These are phyloP conservation scores for Podaxis sp. DNA, from an alignment of 768 basidiomycete genomes.

Conservation along the genomic window DNA sequence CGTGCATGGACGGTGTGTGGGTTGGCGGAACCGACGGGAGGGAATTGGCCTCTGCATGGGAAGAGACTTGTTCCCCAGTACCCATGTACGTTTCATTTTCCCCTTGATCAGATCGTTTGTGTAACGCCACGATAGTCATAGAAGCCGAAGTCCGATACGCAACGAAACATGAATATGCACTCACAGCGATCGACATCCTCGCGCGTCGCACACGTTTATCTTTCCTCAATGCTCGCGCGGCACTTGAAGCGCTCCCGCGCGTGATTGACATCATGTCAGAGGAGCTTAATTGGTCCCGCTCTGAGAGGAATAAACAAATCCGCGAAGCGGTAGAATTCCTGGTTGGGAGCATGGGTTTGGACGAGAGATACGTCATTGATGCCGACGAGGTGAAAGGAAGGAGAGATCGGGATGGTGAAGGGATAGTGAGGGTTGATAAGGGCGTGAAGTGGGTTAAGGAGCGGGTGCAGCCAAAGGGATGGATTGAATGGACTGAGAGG, in stretches of 20 bases:
- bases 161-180: conserved; percentile 85
- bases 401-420: not conserved
- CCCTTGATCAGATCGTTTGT: not conserved
- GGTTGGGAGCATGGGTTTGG: conserved; percentile 83
- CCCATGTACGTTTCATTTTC: conserved; percentile 54
- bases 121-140: conserved; percentile 50
- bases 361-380: conserved; percentile 44
- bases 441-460: conserved; percentile 24
- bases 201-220: conserved; percentile 88
- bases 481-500: conserved; percentile 20
- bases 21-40: conserved; percentile 74
- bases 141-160: conserved; percentile 94
- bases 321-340: conserved; percentile 64
- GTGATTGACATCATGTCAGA: conserved; percentile 91
- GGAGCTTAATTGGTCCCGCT: conserved; percentile 75
- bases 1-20: conserved; percentile 94
- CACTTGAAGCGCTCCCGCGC: conserved; percentile 79
- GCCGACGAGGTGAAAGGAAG: conserved; percentile 19
- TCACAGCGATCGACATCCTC: conserved; percentile 90
- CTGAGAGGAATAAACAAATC: conserved; percentile 61
- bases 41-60: conserved; percentile 86
- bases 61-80: conserved; percentile 68
- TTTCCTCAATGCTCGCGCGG: conserved; percentile 88
- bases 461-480: conserved; percentile 20
- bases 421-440: not conserved